Evolutionary conservation across 2,329 filamentous ascomycete species (phyloP).

Genomic region (Biscogniauxia mediterranea): DNA sequence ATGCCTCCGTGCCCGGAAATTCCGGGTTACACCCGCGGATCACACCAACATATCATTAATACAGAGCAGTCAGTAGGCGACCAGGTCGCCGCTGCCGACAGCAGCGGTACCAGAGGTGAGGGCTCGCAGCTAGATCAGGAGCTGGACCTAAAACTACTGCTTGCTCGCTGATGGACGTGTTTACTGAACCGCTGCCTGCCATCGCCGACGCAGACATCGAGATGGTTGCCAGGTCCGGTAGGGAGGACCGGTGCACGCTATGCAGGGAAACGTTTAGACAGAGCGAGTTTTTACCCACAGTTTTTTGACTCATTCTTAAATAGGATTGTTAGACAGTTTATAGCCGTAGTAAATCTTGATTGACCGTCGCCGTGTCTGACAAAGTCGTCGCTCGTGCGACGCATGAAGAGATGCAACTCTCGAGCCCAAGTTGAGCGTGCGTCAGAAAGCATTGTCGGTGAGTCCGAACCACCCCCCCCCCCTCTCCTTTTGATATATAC

Average conservation of each 20-base stretch:
- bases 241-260: constrained; percentile 14
- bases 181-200: background rate
- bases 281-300: constrained; percentile 16
- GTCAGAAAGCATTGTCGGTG: constrained; percentile 30
- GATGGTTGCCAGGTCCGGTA: constrained; percentile 10
- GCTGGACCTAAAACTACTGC: background rate
- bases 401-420: constrained; percentile 24
- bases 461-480: background rate
- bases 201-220: background rate
- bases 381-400: constrained; percentile 25
- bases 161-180: background rate
- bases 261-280: constrained; percentile 25
- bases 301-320: background rate
- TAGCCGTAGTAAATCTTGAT: background rate
- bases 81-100: background rate
- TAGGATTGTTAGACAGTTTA: background rate
- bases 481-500: too few species aligned
- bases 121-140: background rate
- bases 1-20: background rate
- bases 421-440: constrained; percentile 17
- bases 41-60: background rate
- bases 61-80: background rate
- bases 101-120: background rate
- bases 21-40: background rate
- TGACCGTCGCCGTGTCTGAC: background rate